A percentile compares a stretch with the other conserved stretches of the same genome.
phyloP scores from a whole-genome alignment of 2,329 filamentous ascomycete genomes.

The Xylariaceae sp. region DNA sequence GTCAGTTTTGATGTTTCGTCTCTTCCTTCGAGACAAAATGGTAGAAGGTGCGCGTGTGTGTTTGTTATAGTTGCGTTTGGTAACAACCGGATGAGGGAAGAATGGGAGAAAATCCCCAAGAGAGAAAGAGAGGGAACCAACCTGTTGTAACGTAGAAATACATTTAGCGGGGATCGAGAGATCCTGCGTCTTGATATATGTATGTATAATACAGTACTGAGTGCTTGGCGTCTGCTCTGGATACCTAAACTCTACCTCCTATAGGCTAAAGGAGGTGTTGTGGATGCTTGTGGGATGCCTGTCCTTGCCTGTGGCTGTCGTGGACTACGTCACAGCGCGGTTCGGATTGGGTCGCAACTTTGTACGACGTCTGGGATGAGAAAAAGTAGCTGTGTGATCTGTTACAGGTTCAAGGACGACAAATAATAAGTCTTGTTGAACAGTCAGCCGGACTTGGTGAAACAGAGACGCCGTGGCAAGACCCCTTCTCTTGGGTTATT shows the following conservation, averaged over 20 bases:
- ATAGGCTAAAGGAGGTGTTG: not conserved
- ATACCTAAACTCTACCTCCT: constrained; percentile 24
- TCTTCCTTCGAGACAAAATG: too few species aligned
- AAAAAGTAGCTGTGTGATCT: not conserved
- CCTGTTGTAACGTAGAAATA: constrained; percentile 41
- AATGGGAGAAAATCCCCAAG: not conserved
- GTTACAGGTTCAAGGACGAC: not conserved
- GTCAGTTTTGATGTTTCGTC: constrained; percentile 33
- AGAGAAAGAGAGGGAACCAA: constrained; percentile 30
- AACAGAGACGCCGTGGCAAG: not conserved
- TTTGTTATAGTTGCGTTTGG: not conserved
- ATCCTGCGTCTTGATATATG: constrained; percentile 37
- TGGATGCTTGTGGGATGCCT: not conserved
- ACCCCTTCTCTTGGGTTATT: not conserved
- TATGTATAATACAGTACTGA: constrained; percentile 10
- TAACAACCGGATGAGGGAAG: not conserved
- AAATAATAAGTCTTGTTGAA: not conserved
- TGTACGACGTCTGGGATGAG: not conserved
- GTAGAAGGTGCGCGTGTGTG: too few species aligned
- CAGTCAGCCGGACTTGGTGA: not conserved
- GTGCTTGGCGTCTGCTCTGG: constrained; percentile 25
- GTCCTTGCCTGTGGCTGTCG: constrained; percentile 4
- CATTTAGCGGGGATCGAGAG: constrained; percentile 33
- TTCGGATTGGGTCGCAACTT: constrained; percentile 13
- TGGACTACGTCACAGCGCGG: constrained; percentile 29